Evolutionary conservation across 2,329 filamentous ascomycete species (phyloP), one percentile per base, ranked within the genome.

Genomic region (Fusarium cicatricum): DNA sequence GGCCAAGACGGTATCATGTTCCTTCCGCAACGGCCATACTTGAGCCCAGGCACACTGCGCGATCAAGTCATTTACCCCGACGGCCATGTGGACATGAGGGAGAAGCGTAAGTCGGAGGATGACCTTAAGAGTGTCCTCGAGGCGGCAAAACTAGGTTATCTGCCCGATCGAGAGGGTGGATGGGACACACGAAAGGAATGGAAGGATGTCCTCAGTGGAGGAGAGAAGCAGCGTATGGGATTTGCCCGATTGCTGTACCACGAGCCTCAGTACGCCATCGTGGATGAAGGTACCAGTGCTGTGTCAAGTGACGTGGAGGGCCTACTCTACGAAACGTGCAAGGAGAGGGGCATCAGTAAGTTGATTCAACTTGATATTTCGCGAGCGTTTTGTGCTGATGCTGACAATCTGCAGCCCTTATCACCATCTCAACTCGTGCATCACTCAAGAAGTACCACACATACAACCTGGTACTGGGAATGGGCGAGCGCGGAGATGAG

Each of bases 11-110:
- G 95, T 55, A 96, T 99, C 77, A 98, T 99, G 93, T 98, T 99
- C 77, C 83, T 99, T 11, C 95, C 95, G 0, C 95, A 99, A 74
- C 85, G 94, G 14, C 92, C 94, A 0, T 98, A 98, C 70, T 85
- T 98, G 29, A 94, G 89, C 72, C 90, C 94, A 17, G 95, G 95
- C 31, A 98, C 95, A 1, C 81, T 98, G 10, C 89, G 95, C 21
- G 96, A 99, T 69, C 96, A 99, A 77, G 92, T 99, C 69, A 97
- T 98, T 71, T 99, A 99, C 67, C 95, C 95, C 0, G 92, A 99
- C 68, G 94, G 92, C 7, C 94, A 96, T 71, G 80, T 93, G 36
- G 95, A 99, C 69, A 98, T 99, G 95, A 88, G 87, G 26, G 88
- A 91, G 55, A 88, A 89, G 58, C 87, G 89, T 14, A 88, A 89